Percentiles rank a stretch among this genome's conserved stretches.
Evolutionary conservation across 495 filamentous ascomycete species (phyloP).

Genomic region (Podospora pseudocomata): DNA sequence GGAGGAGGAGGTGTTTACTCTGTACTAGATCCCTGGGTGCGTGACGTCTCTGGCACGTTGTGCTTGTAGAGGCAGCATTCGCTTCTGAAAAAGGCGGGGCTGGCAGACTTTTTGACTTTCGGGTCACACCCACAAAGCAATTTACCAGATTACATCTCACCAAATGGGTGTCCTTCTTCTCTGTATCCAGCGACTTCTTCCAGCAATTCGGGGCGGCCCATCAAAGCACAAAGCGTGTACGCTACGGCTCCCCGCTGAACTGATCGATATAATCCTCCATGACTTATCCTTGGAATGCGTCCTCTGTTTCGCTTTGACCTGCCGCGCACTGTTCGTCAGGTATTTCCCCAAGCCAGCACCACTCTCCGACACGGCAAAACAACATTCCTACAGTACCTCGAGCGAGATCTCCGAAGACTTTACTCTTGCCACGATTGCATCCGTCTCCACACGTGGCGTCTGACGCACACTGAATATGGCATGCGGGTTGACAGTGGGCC

Average conservation of each 20-base stretch:
- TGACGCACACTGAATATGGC: neutral
- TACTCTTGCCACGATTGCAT: neutral
- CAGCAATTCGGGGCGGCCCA: neutral
- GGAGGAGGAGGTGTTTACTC: neutral
- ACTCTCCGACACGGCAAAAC: neutral
- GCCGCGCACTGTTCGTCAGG: neutral
- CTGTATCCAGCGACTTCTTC: neutral
- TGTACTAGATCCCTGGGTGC: neutral
- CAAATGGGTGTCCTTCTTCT: neutral
- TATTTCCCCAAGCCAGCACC: neutral
- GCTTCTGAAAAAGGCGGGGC: too few relatives aligned
- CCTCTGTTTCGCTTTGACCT: neutral
- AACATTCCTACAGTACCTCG: neutral
- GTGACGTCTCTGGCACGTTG: too few relatives aligned
- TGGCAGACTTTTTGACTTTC: neutral
- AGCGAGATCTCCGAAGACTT: neutral
- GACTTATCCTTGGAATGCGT: neutral
- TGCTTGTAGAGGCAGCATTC: too few relatives aligned
- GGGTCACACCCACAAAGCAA: neutral
- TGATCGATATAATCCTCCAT: neutral
- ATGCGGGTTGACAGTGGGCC: neutral
- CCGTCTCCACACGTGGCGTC: neutral
- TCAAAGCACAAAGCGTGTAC: neutral
- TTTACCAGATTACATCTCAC: neutral
- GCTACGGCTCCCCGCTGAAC: neutral